Conservation (phyloP, 2,329 filamentous ascomycete species). For the Hortaea werneckii region DNA sequence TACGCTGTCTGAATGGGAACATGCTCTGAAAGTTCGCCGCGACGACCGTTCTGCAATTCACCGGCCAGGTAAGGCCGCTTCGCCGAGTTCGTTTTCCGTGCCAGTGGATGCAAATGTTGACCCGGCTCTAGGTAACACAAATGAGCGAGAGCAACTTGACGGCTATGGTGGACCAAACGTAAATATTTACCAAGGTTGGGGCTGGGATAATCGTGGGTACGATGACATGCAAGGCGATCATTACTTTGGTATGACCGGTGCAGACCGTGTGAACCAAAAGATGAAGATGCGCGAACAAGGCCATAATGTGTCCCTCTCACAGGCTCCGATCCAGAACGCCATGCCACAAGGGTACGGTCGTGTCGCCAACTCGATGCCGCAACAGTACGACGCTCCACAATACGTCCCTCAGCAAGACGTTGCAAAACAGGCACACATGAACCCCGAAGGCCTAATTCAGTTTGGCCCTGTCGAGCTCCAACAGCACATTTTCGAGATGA, state of each 20-base stretch:
- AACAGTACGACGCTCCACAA: not conserved
- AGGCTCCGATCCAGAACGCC: not conserved
- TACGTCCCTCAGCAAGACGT: not conserved
- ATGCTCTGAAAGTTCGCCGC: not conserved
- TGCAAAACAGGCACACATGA: not conserved
- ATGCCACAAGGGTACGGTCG: not conserved
- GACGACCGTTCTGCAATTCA: not conserved
- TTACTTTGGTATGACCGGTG: constrained; percentile 2
- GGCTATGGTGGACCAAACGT: not conserved
- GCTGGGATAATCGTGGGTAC: not conserved
- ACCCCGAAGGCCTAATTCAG: not conserved
- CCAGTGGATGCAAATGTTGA: no score
- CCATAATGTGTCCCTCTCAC: not conserved
- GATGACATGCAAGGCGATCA: constrained; percentile 5
- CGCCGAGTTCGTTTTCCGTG: not conserved
- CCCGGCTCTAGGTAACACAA: not conserved
- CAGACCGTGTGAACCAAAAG: not conserved
- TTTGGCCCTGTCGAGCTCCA: not conserved
- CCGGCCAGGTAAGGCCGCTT: not conserved
- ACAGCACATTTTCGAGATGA: not conserved
- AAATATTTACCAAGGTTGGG: not conserved
- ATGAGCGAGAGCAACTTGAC: constrained; percentile 3
- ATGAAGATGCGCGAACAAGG: constrained; percentile 1
- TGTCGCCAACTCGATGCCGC: not conserved
- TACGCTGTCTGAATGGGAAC: no score